Evolutionary conservation across 179 eudicot genomes (phyloP).

Genomic region (Kewa caespitosa): DNA sequence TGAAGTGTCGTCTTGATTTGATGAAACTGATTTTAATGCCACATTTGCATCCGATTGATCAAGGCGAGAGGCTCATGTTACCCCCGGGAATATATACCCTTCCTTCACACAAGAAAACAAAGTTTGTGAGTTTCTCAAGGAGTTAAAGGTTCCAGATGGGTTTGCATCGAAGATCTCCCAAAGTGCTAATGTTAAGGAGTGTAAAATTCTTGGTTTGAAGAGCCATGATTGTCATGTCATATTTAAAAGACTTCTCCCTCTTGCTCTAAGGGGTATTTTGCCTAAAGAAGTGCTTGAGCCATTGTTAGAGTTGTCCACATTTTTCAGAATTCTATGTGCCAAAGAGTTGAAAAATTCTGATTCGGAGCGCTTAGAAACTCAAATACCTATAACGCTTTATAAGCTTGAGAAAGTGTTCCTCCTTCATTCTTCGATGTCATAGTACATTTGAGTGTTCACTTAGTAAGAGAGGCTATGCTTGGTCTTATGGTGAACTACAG

Average conservation of each 20-base stretch:
- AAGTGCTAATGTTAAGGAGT: neutral
- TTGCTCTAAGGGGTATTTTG: neutral
- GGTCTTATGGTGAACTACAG: neutral
- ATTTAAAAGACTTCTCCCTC: neutral
- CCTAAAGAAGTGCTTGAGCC: neutral
- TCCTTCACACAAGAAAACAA: neutral
- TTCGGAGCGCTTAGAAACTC: neutral
- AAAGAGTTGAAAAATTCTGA: neutral
- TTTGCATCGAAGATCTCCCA: neutral
- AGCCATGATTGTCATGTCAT: slow-evolving; percentile 5
- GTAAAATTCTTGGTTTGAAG: neutral
- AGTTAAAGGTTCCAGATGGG: neutral
- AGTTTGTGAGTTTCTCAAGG: neutral
- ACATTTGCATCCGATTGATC: neutral
- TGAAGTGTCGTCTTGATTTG: neutral
- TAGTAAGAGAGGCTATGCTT: neutral
- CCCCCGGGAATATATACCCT: neutral
- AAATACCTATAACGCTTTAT: slow-evolving; percentile 13
- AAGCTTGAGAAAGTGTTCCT: slow-evolving; percentile 12
- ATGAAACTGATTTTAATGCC: neutral
- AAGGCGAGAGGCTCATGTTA: neutral
- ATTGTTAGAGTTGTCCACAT: neutral
- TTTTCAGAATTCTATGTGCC: neutral
- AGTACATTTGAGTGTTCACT: neutral
- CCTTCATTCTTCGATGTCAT: neutral